These are phyloP conservation scores for Monilinia fructicola DNA, from an alignment of 2,329 filamentous ascomycete genomes.

Conservation along the genomic window DNA sequence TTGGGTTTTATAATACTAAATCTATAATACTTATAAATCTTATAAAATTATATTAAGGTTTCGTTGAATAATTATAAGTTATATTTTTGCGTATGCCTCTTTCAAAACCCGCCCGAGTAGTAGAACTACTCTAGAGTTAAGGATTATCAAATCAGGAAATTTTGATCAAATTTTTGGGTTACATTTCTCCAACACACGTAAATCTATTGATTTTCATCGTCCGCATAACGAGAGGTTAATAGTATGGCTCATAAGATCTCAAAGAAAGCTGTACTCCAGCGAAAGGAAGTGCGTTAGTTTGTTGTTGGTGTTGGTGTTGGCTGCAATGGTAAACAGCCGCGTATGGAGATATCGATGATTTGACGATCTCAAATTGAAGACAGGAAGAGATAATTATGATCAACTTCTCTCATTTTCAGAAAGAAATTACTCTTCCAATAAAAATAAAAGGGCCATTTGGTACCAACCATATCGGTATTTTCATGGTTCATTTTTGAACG, in stretches of 20 bases:
- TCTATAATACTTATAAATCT: too few species aligned
- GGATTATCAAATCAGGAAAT: not conserved
- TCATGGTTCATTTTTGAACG: not conserved
- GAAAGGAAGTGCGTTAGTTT: not conserved
- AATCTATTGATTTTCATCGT: not conserved
- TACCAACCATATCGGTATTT: too few species aligned
- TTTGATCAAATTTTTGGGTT: not conserved
- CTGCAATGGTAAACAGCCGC: not conserved
- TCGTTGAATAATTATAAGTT: too few species aligned
- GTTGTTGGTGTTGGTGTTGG: not conserved
- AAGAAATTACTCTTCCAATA: not conserved
- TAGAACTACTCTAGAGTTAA: too few species aligned
- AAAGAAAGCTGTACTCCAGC: not conserved
- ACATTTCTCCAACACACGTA: not conserved
- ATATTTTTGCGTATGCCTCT: too few species aligned
- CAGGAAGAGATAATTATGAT: not conserved
- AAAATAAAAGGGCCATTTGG: not conserved
- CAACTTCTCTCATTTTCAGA: not conserved
- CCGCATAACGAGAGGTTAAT: too few species aligned
- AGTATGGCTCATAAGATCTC: not conserved
- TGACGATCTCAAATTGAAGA: not conserved
- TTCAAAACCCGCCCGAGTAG: too few species aligned
- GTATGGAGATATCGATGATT: not conserved
- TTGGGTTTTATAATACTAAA: too few species aligned
- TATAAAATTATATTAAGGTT: too few species aligned